Base-by-base conservation (phyloP, 164 flowering plant species). In the Echeveria elegans region DNA sequence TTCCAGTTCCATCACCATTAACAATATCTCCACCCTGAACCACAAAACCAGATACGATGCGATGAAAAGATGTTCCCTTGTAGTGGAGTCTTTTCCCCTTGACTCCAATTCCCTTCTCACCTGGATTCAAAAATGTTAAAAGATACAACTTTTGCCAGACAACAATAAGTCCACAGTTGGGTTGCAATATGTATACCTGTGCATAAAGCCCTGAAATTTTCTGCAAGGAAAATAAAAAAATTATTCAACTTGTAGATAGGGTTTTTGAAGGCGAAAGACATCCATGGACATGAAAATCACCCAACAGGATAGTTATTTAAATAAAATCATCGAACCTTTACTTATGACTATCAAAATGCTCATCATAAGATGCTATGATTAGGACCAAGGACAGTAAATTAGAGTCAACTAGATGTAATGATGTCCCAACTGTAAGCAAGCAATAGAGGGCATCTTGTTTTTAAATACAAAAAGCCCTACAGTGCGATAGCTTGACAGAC, bases 181-280 rank as follows among this genome's bases (percentile, higher is more conserved):
- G 34, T 1, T 3, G 7, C 37, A 41, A 11, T 24, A 0, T 24
- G 58, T 34, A 58, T 83, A 88, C 99, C 99, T 82, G 97, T 95
- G 85, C 99, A 95, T 68, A 95, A 78, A 70, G 96, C 94, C 81
- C 97, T 84, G 74, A 95, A 95, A 76, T 95, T 92, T 79, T 92
- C 99, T 85, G 78, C 68, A 72, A 19, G 70, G 74, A 15, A 68
- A 65, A 76, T 31, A 56, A 56, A 21, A 37, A 63, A 75, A 11
- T 78, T 75, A 11, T 11, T 15, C 18, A 43, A 53, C 50, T 70
- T 43, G n/a, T n/a, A n/a, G n/a, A n/a, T n/a, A n/a, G n/a, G n/a
- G n/a, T n/a, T n/a, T n/a, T n/a, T n/a, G n/a, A n/a, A n/a, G 66
- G 41, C 18, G 60, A 28, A 16, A 58, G 62, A 60, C 11, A 15